Percentiles rank a stretch among this genome's conserved stretches.
phyloP scores from a whole-genome alignment of 495 filamentous ascomycete genomes.

The Neurospora sp. region DNA sequence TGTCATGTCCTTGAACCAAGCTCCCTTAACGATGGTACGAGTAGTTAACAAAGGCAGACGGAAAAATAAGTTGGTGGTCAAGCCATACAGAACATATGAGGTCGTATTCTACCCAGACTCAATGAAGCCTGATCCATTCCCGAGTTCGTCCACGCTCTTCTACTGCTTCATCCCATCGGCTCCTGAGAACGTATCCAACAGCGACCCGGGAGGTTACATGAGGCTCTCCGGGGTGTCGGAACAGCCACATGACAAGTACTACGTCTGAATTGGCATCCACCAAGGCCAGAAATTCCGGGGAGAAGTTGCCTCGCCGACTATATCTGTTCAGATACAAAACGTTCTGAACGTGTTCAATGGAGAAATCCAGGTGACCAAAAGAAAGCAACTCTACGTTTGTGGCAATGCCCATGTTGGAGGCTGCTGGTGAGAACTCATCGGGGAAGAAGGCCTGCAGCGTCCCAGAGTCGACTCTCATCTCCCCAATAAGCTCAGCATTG shows the following conservation, averaged over 20 bases:
- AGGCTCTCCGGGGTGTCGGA: neutral
- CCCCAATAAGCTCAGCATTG: neutral
- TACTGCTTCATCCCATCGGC: neutral
- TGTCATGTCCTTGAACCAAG: too few relatives aligned
- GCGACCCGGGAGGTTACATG: neutral
- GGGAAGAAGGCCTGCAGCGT: neutral
- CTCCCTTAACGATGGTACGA: too few relatives aligned
- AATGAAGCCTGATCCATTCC: neutral
- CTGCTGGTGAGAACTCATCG: neutral
- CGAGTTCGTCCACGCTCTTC: neutral
- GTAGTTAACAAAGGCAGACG: too few relatives aligned
- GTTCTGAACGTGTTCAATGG: neutral
- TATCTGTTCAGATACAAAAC: neutral
- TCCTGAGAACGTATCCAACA: neutral
- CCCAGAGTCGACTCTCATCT: neutral
- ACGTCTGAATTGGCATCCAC: neutral
- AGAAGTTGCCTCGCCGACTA: neutral
- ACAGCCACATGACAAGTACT: neutral
- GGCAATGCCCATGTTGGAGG: neutral
- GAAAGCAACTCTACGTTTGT: neutral
- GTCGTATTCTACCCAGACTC: neutral
- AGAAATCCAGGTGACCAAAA: neutral
- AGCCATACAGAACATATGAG: too few relatives aligned
- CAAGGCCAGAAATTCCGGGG: neutral
- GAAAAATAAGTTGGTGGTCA: too few relatives aligned